Evolutionary conservation across 768 basidiomycete species (phyloP).

Genomic region (Hericium coralloides): DNA sequence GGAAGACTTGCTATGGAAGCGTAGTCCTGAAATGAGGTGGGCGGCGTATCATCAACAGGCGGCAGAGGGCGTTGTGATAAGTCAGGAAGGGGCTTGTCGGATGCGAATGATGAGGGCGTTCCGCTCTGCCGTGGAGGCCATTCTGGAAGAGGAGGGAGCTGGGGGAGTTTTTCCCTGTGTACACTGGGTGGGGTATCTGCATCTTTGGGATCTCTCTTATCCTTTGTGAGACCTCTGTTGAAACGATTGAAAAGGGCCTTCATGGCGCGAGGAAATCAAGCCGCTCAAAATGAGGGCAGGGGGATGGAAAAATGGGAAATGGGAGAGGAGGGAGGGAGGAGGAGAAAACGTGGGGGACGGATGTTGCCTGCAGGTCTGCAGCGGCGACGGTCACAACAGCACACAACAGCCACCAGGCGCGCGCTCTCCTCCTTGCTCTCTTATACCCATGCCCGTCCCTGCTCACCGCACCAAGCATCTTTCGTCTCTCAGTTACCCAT

Average conservation of each 20-base stretch:
- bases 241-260: slow-evolving; percentile 79
- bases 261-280: slow-evolving; percentile 35
- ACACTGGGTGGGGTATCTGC: slow-evolving; percentile 18
- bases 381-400: not conserved
- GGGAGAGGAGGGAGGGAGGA: slow-evolving; percentile 13
- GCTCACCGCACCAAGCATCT: slow-evolving; percentile 63
- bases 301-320: slow-evolving; percentile 8
- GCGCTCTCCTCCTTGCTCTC: not conserved
- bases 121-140: slow-evolving; percentile 47
- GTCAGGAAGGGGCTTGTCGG: slow-evolving; percentile 69
- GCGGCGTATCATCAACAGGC: slow-evolving; percentile 35
- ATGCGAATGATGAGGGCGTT: slow-evolving; percentile 31
- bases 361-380: slow-evolving; percentile 1
- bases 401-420: slow-evolving; percentile 1
- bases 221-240: slow-evolving; percentile 54
- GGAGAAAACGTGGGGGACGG: slow-evolving; percentile 2
- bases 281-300: slow-evolving; percentile 7
- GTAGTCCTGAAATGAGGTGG: slow-evolving; percentile 24
- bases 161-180: slow-evolving; percentile 51
- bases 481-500: slow-evolving; percentile 36
- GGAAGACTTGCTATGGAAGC: slow-evolving; percentile 9
- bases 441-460: slow-evolving; percentile 28
- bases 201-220: slow-evolving; percentile 45
- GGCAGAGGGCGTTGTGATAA: slow-evolving; percentile 41
- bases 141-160: slow-evolving; percentile 49